These are phyloP conservation scores for Saturnispora saitoi DNA, from an alignment of 805 yeast species.

Conservation along the genomic window DNA sequence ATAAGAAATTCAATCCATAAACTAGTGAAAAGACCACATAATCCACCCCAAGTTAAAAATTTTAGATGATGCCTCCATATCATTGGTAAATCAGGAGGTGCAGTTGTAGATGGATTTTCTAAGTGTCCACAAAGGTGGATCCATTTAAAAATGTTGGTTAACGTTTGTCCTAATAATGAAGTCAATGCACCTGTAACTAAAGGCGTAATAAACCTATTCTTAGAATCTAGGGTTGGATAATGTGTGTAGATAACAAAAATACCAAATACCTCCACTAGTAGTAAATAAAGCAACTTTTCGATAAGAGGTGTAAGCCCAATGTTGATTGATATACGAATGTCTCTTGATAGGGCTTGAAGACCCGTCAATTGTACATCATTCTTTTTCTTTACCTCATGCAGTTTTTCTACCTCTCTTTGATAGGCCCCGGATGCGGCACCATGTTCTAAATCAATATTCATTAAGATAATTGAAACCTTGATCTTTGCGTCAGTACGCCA, in stretches of 20 bases:
- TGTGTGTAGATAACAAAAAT: slow-evolving; percentile 13
- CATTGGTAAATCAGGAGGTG: not conserved
- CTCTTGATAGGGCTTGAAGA: not conserved
- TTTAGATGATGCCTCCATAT: slow-evolving; percentile 29
- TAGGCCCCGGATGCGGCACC: not conserved
- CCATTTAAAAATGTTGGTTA: slow-evolving; percentile 9
- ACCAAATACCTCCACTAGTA: slow-evolving; percentile 11
- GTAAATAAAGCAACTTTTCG: slow-evolving; percentile 11
- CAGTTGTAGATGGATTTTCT: not conserved
- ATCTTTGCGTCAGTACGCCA: not conserved
- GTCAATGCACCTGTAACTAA: slow-evolving; percentile 14
- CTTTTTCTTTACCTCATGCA: not conserved
- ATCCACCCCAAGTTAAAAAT: slow-evolving; percentile 50
- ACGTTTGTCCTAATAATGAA: slow-evolving; percentile 12
- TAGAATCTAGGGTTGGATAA: slow-evolving; percentile 11
- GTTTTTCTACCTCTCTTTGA: not conserved
- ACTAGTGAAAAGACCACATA: slow-evolving; percentile 46
- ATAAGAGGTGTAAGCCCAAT: slow-evolving; percentile 3
- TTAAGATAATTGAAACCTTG: not conserved
- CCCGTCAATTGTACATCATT: not conserved
- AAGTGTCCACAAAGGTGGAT: not conserved
- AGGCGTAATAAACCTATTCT: slow-evolving; percentile 13
- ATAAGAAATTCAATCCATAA: slow-evolving; percentile 47
- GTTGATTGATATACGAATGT: not conserved
- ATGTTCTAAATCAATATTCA: slow-evolving; percentile 3